Percentiles rank a stretch among this genome's conserved stretches.
Evolutionary conservation across 371 early-diverging fungal genomes (phyloP).

Genomic region (Apophysomyces trapeziformis): DNA sequence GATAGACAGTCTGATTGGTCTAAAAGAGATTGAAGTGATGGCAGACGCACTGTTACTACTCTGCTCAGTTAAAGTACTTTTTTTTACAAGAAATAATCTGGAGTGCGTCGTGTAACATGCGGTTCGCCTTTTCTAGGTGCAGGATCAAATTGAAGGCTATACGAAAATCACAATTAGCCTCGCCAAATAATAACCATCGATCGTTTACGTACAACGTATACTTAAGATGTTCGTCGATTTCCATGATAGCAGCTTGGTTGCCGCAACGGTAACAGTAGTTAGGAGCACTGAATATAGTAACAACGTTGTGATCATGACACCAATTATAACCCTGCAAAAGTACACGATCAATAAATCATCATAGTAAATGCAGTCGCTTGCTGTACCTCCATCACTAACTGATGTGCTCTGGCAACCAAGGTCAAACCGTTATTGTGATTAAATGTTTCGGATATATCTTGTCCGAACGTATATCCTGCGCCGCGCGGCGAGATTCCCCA

Average conservation of each 20-base stretch:
- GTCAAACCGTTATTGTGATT: slow-evolving; percentile 95
- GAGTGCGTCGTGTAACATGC: slow-evolving; percentile 97
- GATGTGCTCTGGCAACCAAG: slow-evolving; percentile 96
- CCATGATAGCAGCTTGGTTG: slow-evolving; percentile 98
- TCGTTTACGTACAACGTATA: slow-evolving; percentile 82
- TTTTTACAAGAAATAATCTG: slow-evolving; percentile 96
- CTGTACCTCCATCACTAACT: slow-evolving; percentile 81
- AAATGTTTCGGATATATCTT: slow-evolving; percentile 96
- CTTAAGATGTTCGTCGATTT: slow-evolving; percentile 92
- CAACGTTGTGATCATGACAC: slow-evolving; percentile 97
- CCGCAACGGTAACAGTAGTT: slow-evolving; percentile 99
- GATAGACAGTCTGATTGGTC: too few relatives aligned
- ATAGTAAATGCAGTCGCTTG: background rate
- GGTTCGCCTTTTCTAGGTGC: slow-evolving; percentile 98
- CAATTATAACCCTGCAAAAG: slow-evolving; percentile 93
- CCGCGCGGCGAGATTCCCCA: slow-evolving; percentile 99
- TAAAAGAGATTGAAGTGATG: too few relatives aligned
- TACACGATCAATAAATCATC: background rate
- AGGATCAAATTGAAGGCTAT: slow-evolving; percentile 98
- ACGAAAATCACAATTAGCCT: background rate
- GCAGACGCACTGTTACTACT: slow-evolving; percentile 4
- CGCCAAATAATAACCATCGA: background rate
- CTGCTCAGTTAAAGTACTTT: slow-evolving; percentile 2
- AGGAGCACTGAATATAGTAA: slow-evolving; percentile 99
- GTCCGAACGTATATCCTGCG: slow-evolving; percentile 98